Conservation (phyloP, 2,329 filamentous ascomycete species). For the Sporothrix brunneoviolacea region DNA sequence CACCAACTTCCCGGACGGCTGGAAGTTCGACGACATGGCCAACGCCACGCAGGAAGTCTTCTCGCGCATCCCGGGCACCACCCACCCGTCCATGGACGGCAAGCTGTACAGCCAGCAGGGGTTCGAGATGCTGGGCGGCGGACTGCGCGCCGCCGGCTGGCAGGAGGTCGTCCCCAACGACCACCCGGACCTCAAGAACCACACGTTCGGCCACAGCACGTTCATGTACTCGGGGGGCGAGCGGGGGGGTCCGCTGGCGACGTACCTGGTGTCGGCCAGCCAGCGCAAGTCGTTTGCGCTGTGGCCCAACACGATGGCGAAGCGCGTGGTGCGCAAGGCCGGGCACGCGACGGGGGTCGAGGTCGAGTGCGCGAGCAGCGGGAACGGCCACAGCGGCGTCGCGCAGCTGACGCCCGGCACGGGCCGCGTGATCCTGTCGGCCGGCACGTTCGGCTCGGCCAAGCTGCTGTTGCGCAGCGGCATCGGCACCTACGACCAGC, state of each 20-base stretch:
- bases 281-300: constrained; percentile 54
- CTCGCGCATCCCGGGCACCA: constrained; percentile 63
- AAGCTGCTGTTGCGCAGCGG: constrained; percentile 63
- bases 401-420: constrained; percentile 52
- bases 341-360: constrained; percentile 55
- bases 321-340: constrained; percentile 51
- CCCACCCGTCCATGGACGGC: constrained; percentile 58
- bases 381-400: constrained; percentile 50
- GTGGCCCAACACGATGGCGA: constrained; percentile 54
- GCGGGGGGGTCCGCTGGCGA: constrained; percentile 58
- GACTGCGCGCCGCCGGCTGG: constrained; percentile 37
- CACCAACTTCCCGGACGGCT: constrained; percentile 63
- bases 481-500: constrained; percentile 58
- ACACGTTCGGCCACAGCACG: constrained; percentile 52
- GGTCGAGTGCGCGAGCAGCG: too few species aligned
- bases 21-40: constrained; percentile 59
- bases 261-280: constrained; percentile 56
- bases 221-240: constrained; percentile 59
- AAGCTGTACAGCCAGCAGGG: constrained; percentile 60
- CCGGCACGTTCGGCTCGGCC: constrained; percentile 62
- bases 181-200: constrained; percentile 53
- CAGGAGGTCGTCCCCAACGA: constrained; percentile 48
- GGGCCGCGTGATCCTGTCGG: constrained; percentile 61
- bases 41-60: constrained; percentile 57
- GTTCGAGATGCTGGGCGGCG: constrained; percentile 54